These are phyloP conservation scores for Xylariaceae sp. DNA, from an alignment of 2,329 filamentous ascomycete species.

Conservation along the genomic window DNA sequence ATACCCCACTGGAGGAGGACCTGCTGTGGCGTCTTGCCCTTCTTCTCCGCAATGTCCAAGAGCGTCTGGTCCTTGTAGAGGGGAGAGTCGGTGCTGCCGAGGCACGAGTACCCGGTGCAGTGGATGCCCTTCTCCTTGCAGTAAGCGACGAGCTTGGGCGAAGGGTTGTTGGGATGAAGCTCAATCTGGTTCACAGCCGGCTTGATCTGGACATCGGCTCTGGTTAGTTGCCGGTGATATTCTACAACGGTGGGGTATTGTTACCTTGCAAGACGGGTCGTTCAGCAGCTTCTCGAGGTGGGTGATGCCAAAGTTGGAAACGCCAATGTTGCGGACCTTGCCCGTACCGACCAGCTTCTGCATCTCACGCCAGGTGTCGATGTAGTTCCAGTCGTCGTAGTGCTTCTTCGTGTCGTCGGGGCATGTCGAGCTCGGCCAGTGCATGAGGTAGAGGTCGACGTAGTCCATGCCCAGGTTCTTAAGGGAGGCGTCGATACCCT, in stretches of 20 bases:
- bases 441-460: conserved; percentile 66
- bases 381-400: conserved; percentile 72
- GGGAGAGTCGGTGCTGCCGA: conserved; percentile 65
- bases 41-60: conserved; percentile 55
- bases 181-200: conserved; percentile 78
- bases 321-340: conserved; percentile 75
- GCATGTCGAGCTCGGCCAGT: conserved; percentile 64
- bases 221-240: too few relatives aligned
- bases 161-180: conserved; percentile 74
- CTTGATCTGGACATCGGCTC: conserved; percentile 35
- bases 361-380: conserved; percentile 71
- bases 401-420: conserved; percentile 60
- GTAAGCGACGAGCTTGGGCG: conserved; percentile 71
- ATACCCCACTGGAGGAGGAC: conserved; percentile 76
- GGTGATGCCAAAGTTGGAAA: conserved; percentile 79
- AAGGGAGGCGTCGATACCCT: conserved; percentile 56
- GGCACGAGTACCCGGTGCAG: conserved; percentile 67
- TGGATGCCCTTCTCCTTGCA: conserved; percentile 70
- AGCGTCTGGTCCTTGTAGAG: conserved; percentile 63
- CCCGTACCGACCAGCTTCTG: conserved; percentile 63
- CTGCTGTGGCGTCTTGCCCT: conserved; percentile 68
- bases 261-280: conserved; percentile 58
- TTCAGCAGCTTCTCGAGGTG: conserved; percentile 74
- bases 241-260: too few relatives aligned
- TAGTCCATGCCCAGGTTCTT: conserved; percentile 58